Percentiles rank a stretch among this genome's conserved stretches.
These are phyloP conservation scores for Thalassia testudinum DNA, from an alignment of 116 monocot genomes.

Conservation along the genomic window DNA sequence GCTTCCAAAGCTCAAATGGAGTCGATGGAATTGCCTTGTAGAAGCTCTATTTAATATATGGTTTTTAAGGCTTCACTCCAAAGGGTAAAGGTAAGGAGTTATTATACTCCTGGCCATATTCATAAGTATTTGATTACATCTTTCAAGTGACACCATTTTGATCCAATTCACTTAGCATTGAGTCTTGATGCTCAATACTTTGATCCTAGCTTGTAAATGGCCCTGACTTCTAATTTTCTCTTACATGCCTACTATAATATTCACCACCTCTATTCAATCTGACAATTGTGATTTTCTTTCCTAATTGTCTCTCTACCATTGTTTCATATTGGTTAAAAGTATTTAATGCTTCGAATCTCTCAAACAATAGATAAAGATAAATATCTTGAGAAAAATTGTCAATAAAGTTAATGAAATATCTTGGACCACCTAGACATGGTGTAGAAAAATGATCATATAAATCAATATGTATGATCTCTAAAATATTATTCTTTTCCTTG, in stretches of 20 bases:
- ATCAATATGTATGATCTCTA: slow-evolving; percentile 8
- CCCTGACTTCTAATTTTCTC: not conserved
- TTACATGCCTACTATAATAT: slow-evolving; percentile 8
- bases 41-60: slow-evolving; percentile 10
- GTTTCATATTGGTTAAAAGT: slow-evolving; percentile 8
- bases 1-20: not conserved
- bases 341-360: slow-evolving; percentile 9
- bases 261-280: slow-evolving; percentile 12
- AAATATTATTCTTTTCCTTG: not conserved
- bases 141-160: no score
- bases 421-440: slow-evolving; percentile 1
- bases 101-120: slow-evolving; percentile 8
- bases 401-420: slow-evolving; percentile 14
- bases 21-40: slow-evolving; percentile 2
- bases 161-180: not conserved
- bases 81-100: not conserved
- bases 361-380: slow-evolving; percentile 13
- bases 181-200: not conserved
- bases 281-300: slow-evolving; percentile 7
- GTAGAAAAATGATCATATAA: not conserved
- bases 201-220: slow-evolving; percentile 11
- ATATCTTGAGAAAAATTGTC: slow-evolving; percentile 7
- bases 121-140: no score
- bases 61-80: slow-evolving; percentile 8
- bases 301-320: slow-evolving; percentile 8